A percentile compares a stretch with the other conserved stretches of the same genome.
Evolutionary conservation across 495 filamentous ascomycete species (phyloP).

Genomic region (Hapsidospora chrysogenum): DNA sequence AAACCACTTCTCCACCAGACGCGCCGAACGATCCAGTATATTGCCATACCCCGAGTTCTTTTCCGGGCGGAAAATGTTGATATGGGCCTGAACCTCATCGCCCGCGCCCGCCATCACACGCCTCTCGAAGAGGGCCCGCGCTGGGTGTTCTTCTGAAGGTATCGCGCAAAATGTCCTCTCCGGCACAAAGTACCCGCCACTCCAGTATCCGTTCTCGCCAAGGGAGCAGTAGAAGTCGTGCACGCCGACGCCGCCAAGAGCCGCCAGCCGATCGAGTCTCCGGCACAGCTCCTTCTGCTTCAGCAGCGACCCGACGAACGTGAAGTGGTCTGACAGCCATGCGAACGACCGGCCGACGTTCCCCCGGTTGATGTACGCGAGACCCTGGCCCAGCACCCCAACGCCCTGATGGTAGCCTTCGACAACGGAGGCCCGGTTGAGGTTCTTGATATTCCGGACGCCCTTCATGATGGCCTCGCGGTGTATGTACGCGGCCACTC

Average conservation of each 20-base stretch:
- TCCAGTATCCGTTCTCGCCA: conserved; percentile 35
- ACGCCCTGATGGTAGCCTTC: conserved; percentile 25
- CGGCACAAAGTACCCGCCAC: conserved; percentile 35
- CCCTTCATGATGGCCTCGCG: conserved; percentile 54
- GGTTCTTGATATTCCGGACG: conserved; percentile 18
- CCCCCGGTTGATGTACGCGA: conserved; percentile 30
- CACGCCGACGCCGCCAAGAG: conserved; percentile 18
- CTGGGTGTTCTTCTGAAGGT: conserved; percentile 18
- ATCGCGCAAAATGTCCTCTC: conserved; percentile 34
- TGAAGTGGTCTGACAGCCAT: conserved; percentile 29
- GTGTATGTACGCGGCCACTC: conserved; percentile 72
- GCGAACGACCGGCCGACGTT: conserved; percentile 29
- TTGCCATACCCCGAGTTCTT: conserved; percentile 61
- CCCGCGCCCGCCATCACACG: conserved; percentile 52
- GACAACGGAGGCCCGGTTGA: conserved; percentile 19
- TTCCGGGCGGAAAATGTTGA: conserved; percentile 63
- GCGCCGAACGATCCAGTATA: conserved; percentile 49
- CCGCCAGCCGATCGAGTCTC: conserved; percentile 22
- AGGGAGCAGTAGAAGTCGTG: conserved; percentile 21
- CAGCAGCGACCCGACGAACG: conserved; percentile 27
- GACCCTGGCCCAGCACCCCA: conserved; percentile 28
- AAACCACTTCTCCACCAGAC: conserved; percentile 37
- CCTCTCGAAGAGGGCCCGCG: conserved; percentile 31
- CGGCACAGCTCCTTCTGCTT: conserved; percentile 22
- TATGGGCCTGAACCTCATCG: conserved; percentile 76